phyloP scores from a whole-genome alignment of 345 rosid genomes.

The Gossypium ekmanianum region DNA sequence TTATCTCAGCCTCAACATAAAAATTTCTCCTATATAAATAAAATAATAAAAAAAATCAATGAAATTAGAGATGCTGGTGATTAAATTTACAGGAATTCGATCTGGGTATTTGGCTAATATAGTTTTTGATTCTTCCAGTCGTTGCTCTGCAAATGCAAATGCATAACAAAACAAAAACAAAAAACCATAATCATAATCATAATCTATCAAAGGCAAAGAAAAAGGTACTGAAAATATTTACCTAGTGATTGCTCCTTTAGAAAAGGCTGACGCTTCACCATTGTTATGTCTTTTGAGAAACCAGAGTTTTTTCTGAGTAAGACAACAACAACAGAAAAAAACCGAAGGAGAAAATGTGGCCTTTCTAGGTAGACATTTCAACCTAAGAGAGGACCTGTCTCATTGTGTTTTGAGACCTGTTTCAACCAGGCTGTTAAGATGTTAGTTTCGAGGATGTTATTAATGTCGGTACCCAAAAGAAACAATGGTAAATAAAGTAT shows the following conservation, averaged over 20 bases:
- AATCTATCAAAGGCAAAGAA: neutral
- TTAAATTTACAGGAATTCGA: constrained; percentile 1
- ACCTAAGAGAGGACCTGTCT: neutral
- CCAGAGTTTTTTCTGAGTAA: neutral
- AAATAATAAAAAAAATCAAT: neutral
- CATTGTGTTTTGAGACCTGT: neutral
- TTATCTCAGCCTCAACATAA: too few relatives aligned
- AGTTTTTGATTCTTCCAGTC: neutral
- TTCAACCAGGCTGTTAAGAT: neutral
- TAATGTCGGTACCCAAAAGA: neutral
- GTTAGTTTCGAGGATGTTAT: neutral
- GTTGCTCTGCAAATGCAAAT: constrained; percentile 1
- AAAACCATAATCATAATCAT: too few relatives aligned
- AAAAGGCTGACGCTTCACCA: neutral
- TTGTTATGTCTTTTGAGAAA: neutral
- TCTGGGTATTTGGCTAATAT: constrained; percentile 5
- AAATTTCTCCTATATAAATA: neutral
- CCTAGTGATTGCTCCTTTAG: neutral
- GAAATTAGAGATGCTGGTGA: neutral
- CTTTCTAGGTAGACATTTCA: neutral
- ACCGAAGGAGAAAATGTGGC: neutral
- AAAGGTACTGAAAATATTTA: neutral
- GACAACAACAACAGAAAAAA: neutral
- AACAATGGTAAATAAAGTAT: neutral
- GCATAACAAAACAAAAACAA: neutral